A percentile compares a stretch with the other conserved stretches of the same genome.
Conservation (phyloP, 495 filamentous ascomycete species). For the Neurospora sp. region DNA sequence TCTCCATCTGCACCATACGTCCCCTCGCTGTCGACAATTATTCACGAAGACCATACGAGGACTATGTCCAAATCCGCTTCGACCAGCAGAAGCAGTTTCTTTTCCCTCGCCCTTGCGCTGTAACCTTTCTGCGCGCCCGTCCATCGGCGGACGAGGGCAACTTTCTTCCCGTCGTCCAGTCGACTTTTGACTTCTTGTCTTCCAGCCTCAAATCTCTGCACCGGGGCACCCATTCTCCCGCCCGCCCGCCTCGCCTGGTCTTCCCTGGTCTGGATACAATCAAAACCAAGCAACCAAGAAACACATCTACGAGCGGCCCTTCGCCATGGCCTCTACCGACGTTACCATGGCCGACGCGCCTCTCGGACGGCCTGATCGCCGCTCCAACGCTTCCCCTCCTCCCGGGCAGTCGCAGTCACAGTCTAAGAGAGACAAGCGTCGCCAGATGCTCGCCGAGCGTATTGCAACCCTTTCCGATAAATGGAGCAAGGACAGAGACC, state of each 20-base stretch:
- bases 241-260: not conserved
- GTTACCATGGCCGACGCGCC: conserved; percentile 15
- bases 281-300: not conserved
- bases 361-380: conserved; percentile 14
- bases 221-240: no score
- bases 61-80: not conserved
- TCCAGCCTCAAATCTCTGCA: no score
- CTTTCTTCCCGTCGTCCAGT: no score
- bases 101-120: not conserved
- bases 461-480: conserved; percentile 60
- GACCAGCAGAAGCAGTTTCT: not conserved
- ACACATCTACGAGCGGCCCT: not conserved
- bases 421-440: conserved; percentile 85
- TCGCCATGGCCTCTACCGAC: conserved; percentile 25
- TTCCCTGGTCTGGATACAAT: not conserved
- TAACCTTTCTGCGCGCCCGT: no score
- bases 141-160: no score
- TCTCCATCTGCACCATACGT: not conserved
- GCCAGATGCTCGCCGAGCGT: conserved; percentile 65
- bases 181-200: no score
- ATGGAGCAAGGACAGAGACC: conserved; percentile 71
- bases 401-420: conserved; percentile 23
- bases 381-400: conserved; percentile 20
- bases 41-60: not conserved
- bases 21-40: not conserved